Conservation (phyloP, 208 protist species). For the Strigomonas oncopelti region DNA sequence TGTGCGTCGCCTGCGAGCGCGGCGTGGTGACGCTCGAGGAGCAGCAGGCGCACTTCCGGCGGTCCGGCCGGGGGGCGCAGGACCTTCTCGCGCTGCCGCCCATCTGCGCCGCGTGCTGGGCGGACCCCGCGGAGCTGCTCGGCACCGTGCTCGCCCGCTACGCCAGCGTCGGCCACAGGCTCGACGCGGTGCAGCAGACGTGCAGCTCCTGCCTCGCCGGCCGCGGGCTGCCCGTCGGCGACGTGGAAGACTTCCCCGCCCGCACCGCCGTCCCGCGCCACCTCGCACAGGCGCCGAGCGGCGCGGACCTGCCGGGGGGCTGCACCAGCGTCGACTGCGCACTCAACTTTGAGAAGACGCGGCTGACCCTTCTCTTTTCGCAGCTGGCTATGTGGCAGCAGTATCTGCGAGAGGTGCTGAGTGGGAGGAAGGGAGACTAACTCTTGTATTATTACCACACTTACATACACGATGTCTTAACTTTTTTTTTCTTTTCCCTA, state of each 20-base stretch:
- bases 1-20: conserved; percentile 39
- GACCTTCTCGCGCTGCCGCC: conserved; percentile 22
- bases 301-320: conserved; percentile 8
- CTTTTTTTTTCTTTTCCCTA: not conserved
- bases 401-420: conserved; percentile 26
- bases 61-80: not conserved
- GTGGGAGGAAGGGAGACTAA: not conserved
- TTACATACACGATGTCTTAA: not conserved
- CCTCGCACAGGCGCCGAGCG: not conserved
- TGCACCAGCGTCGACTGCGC: conserved; percentile 73
- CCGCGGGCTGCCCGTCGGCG: conserved; percentile 6
- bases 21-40: conserved; percentile 26
- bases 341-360: conserved; percentile 62
- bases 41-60: conserved; percentile 12
- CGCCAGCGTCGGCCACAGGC: conserved; percentile 15
- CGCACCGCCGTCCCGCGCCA: not conserved
- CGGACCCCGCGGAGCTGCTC: conserved; percentile 24
- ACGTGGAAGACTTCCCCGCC: conserved; percentile 34
- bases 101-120: conserved; percentile 42
- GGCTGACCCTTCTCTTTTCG: conserved; percentile 31
- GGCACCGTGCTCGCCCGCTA: conserved; percentile 23
- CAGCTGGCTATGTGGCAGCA: conserved; percentile 49
- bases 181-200: conserved; percentile 17
- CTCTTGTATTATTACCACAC: conserved; percentile 2
- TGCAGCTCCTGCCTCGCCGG: conserved; percentile 40